Evolutionary conservation across 148 eudicot species (phyloP).

Genomic region (Drosera capensis): DNA sequence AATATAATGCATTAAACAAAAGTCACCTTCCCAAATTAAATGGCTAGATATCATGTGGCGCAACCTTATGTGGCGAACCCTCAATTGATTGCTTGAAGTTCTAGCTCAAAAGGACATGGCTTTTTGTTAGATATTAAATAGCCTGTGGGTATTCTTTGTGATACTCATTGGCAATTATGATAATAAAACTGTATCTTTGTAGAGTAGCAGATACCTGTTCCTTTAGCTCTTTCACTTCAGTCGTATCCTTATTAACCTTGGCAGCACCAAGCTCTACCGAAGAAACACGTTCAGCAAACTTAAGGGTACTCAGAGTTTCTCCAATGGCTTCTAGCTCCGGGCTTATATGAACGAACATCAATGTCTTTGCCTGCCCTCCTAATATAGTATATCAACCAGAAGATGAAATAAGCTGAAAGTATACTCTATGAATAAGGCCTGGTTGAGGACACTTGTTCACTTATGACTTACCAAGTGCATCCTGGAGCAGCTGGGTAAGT

Average conservation of each 20-base stretch:
- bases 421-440: neutral
- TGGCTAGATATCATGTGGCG: no score
- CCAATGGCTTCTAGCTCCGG: slow-evolving; percentile 76
- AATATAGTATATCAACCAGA: slow-evolving; percentile 2
- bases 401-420: slow-evolving; percentile 1
- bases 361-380: slow-evolving; percentile 96
- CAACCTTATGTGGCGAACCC: no score
- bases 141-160: no score
- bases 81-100: no score
- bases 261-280: slow-evolving; percentile 93
- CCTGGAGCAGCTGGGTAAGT: slow-evolving; percentile 89
- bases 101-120: no score
- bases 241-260: slow-evolving; percentile 46
- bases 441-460: neutral
- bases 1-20: no score
- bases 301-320: slow-evolving; percentile 84
- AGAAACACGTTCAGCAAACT: slow-evolving; percentile 93
- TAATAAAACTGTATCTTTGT: slow-evolving; percentile 1
- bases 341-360: slow-evolving; percentile 94
- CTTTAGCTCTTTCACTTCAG: slow-evolving; percentile 64
- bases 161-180: no score
- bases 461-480: slow-evolving; percentile 58
- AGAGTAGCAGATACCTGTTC: slow-evolving; percentile 45
- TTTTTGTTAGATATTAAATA: no score
- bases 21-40: no score